Conservation (phyloP, 352 stramenopile species). For the Nothophytophthora sp. region DNA sequence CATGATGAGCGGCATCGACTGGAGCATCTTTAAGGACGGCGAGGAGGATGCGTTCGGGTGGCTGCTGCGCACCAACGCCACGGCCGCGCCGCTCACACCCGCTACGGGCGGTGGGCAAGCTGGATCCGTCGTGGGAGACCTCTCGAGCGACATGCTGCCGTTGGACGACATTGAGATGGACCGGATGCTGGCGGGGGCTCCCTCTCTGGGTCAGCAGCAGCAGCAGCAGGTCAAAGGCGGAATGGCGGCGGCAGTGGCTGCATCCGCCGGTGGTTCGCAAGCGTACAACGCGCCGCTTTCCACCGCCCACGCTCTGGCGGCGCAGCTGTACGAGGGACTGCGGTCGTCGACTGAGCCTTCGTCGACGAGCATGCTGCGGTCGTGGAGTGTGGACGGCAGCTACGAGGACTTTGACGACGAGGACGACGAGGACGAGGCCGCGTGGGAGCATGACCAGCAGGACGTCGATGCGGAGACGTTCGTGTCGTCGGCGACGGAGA, state of each 20-base stretch:
- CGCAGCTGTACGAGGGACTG: conserved; percentile 24
- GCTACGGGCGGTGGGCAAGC: background rate
- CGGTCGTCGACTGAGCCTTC: conserved; percentile 5
- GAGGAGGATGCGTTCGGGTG: conserved; percentile 62
- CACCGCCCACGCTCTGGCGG: conserved; percentile 16
- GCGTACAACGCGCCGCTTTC: background rate
- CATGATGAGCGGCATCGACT: conserved; percentile 54
- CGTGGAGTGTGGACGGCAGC: conserved; percentile 17
- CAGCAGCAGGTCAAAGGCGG: conserved; percentile 1
- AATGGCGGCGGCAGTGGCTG: background rate
- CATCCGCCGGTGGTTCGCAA: background rate
- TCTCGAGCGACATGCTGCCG: conserved; percentile 27
- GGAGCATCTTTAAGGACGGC: conserved; percentile 68
- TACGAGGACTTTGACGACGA: conserved; percentile 21
- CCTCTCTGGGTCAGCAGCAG: conserved; percentile 3
- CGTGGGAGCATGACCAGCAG: conserved; percentile 3
- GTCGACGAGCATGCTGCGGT: background rate
- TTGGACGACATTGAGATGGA: conserved; percentile 46
- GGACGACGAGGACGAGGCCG: conserved; percentile 14
- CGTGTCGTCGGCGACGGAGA: background rate
- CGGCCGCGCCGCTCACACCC: background rate
- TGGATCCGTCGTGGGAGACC: background rate
- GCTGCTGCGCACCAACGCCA: conserved; percentile 45
- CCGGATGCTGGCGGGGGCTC: conserved; percentile 16
- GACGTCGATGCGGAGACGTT: background rate